Evolutionary conservation across 1,284 basidiomycete species (phyloP), one percentile per base, ranked within the genome.

Genomic region (Phylloporus gajari): DNA sequence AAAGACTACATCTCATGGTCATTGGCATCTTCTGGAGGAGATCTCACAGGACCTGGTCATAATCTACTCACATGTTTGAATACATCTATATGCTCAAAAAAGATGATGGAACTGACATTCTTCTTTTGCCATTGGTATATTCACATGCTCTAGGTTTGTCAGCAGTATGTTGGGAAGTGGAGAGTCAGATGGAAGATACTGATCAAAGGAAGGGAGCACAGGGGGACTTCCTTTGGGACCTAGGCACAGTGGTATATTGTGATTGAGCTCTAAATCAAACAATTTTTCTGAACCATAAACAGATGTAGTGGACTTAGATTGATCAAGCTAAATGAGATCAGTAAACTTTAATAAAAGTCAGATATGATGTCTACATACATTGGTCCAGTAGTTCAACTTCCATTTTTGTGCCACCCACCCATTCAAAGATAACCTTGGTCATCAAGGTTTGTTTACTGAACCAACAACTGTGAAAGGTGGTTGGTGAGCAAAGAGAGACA

Each of bases 341-440:
- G 46, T 42, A 21, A 61, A 35, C 46, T n/a, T n/a, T n/a, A n/a
- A 56, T 23, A 23, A 56, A 68, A 40, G 35, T 40, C 27, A 27
- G 44, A 64, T 63, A 23, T 48, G 21, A 21, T 44, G 25, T 53
- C 62, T 44, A 83, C 88, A 68, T 74, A 93, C 93, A 80, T 93
- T 91, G 27, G 94, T 89, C 93, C 93, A 94, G 75, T 94, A n/a
- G 93, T 44, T 94, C 91, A 25, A 93, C 78, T 60, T 86, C 85
- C 71, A 84, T 84, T 74, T 86, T 89, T 66, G 83, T 79, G 13
- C 77, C 74, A 9, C 86, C 86, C 19, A 80, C 82, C 86, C 86
- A 93, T 60, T 85, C 80, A 44, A 94, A 82, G 51, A 88, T 87
- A 38, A 94, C 78, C 51, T 85, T 87, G 3, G 92, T 91, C 48